phyloP scores from a whole-genome alignment of 805 yeast species.

The Candida jianshihensis region DNA sequence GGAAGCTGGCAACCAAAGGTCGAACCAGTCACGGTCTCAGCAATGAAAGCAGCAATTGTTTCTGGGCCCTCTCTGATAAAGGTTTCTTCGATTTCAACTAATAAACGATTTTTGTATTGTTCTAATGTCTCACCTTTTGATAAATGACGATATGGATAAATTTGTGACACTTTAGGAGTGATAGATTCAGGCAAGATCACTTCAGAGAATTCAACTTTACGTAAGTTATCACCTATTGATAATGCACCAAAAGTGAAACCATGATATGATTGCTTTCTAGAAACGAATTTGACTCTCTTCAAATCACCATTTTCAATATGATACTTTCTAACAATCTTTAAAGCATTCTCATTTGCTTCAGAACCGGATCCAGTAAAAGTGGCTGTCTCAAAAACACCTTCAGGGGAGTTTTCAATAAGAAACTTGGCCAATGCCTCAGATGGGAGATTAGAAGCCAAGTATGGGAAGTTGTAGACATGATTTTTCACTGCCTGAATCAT shows the following conservation, averaged over 20 bases:
- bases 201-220: slow-evolving; percentile 29
- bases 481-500: slow-evolving; percentile 33
- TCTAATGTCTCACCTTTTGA: slow-evolving; percentile 29
- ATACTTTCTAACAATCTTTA: slow-evolving; percentile 48
- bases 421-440: slow-evolving; percentile 36
- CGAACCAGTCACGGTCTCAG: slow-evolving; percentile 43
- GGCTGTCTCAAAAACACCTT: slow-evolving; percentile 36
- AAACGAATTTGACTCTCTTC: slow-evolving; percentile 35
- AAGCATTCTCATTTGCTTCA: slow-evolving; percentile 59
- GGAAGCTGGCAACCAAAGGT: slow-evolving; percentile 38
- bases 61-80: slow-evolving; percentile 36
- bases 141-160: slow-evolving; percentile 25
- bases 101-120: slow-evolving; percentile 32
- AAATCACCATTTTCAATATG: slow-evolving; percentile 36
- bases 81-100: slow-evolving; percentile 34
- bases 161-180: slow-evolving; percentile 21
- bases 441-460: slow-evolving; percentile 25
- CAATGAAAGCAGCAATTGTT: slow-evolving; percentile 36
- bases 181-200: slow-evolving; percentile 18
- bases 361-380: slow-evolving; percentile 53
- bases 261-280: slow-evolving; percentile 41
- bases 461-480: slow-evolving; percentile 31
- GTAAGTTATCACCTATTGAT: slow-evolving; percentile 33
- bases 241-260: slow-evolving; percentile 43
- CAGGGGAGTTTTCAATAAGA: slow-evolving; percentile 38